Evolutionary conservation across 2,329 filamentous ascomycete genomes (phyloP).

Genomic region (Phyllosticta citribraziliensis): DNA sequence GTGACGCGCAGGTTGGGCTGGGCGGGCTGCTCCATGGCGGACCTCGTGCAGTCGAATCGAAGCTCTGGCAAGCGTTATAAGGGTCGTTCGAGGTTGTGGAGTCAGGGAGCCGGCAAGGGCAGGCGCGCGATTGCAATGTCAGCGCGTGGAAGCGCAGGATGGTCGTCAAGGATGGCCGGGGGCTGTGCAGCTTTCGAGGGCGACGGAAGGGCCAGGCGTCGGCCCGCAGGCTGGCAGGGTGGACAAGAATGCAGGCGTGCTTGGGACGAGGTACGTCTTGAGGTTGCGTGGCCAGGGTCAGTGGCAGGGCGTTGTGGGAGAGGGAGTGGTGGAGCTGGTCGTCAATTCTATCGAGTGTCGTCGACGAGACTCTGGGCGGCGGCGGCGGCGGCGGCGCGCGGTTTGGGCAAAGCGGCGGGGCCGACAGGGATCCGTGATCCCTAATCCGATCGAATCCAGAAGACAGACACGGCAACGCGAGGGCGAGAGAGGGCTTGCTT

Average conservation of each 20-base stretch:
- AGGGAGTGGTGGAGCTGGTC: not conserved
- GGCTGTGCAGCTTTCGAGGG: constrained; percentile 10
- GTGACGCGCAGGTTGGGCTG: constrained; percentile 82
- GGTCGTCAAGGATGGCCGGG: constrained; percentile 11
- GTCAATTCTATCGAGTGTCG: constrained; percentile 11
- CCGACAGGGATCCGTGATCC: not conserved
- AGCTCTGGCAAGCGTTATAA: not conserved
- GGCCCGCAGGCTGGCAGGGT: constrained; percentile 6
- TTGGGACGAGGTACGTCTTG: constrained; percentile 2
- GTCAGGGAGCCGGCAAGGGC: constrained; percentile 4
- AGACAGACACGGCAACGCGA: not conserved
- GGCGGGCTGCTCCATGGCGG: constrained; percentile 39
- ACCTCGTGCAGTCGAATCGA: not conserved
- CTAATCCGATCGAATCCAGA: not conserved
- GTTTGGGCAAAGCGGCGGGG: constrained; percentile 3
- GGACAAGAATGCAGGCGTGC: not conserved
- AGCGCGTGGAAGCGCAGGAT: constrained; percentile 10
- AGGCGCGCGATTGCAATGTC: constrained; percentile 10
- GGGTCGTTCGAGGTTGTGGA: not conserved
- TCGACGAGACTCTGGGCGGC: constrained; percentile 1
- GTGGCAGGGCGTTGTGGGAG: not conserved
- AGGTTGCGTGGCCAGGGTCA: constrained; percentile 7
- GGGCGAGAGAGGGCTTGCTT: not conserved
- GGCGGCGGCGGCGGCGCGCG: constrained; percentile 8
- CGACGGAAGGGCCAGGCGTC: constrained; percentile 10